Evolutionary conservation across 345 rosid genomes (phyloP), one percentile per base, ranked within the genome.

Genomic region (Euphorbia peplus): DNA sequence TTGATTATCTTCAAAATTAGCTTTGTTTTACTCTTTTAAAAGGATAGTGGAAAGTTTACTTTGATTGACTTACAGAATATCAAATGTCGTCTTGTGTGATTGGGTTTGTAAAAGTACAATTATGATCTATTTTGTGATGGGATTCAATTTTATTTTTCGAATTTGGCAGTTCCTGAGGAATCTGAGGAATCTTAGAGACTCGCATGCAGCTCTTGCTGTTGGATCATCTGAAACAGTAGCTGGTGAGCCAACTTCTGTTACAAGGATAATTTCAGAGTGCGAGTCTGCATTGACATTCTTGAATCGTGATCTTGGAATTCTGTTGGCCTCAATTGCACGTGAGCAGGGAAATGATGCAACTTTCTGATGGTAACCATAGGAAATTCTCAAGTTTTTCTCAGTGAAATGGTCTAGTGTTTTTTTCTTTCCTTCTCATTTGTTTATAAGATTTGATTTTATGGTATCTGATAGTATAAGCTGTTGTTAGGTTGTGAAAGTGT

Each of bases 101-200:
- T 52, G 25, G 8, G 12, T 52, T 21, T n/a, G 26, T 48, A 21
- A 48, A 48, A 48, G 18, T 19, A n/a, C 54, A 18, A 24, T 28
- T 52, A 3, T 41, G 14, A 52, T 53, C 24, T 52, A 13, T 35
- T 3, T 41, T 52, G 9, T 52, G 11, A 5, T 13, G 44, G 44
- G 48, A 51, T n/a, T 32, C 35, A 16, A 6, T n/a, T 48, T 56
- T 42, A 3, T 55, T 72, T 15, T 41, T 25, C 25, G 72, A 70
- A 44, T 65, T 5, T 69, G 75, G 81, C 90, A 95, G 99, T 90
- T 95, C 67, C 82, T 92, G 57, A 89, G 98, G 60, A 95, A 92
- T 82, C 76, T 90, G 89, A 95, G 93, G 87, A 95, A 90, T 79
- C 87, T 95, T 35, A 85, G 98, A 80, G 98, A 92, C 68, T 92